Evolutionary conservation across 2,329 filamentous ascomycete species (phyloP).

Genomic region (Paracoccidioides lutzii): DNA sequence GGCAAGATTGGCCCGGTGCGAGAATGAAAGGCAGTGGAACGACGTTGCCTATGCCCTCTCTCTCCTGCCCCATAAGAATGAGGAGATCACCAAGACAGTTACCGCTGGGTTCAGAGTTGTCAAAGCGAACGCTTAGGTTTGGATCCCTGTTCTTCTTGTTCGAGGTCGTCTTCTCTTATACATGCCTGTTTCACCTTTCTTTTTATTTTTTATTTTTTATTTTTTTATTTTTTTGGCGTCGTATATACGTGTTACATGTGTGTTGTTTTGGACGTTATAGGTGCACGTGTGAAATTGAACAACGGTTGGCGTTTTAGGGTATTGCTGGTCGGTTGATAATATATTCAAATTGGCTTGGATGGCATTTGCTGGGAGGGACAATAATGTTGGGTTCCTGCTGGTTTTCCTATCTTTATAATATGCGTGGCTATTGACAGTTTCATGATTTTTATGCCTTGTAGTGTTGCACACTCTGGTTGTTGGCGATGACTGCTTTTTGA

Average conservation of each 20-base stretch:
- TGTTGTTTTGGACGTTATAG: not conserved
- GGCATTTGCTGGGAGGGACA: not conserved
- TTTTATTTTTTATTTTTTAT: not conserved
- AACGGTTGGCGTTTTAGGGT: not conserved
- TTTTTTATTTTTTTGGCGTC: not conserved
- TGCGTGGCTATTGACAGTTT: too few relatives aligned
- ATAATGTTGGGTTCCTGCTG: not conserved
- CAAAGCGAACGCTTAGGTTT: conserved; percentile 42
- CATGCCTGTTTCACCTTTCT: not conserved
- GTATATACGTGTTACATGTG: not conserved
- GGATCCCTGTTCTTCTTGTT: not conserved
- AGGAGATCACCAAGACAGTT: conserved; percentile 33
- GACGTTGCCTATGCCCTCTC: conserved; percentile 90
- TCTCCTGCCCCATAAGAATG: conserved; percentile 60
- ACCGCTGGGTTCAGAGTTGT: conserved; percentile 47
- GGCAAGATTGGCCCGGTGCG: conserved; percentile 69
- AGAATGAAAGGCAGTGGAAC: conserved; percentile 92
- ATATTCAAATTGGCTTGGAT: not conserved
- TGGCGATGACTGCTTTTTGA: too few relatives aligned
- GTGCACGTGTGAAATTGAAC: too few relatives aligned
- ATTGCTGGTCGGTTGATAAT: too few relatives aligned
- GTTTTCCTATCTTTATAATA: not conserved
- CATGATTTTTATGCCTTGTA: too few relatives aligned
- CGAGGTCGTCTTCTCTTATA: not conserved
- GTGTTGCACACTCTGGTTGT: too few relatives aligned